Evolutionary conservation across 2,329 filamentous ascomycete species (phyloP).

Genomic region (Botrytis galanthina): DNA sequence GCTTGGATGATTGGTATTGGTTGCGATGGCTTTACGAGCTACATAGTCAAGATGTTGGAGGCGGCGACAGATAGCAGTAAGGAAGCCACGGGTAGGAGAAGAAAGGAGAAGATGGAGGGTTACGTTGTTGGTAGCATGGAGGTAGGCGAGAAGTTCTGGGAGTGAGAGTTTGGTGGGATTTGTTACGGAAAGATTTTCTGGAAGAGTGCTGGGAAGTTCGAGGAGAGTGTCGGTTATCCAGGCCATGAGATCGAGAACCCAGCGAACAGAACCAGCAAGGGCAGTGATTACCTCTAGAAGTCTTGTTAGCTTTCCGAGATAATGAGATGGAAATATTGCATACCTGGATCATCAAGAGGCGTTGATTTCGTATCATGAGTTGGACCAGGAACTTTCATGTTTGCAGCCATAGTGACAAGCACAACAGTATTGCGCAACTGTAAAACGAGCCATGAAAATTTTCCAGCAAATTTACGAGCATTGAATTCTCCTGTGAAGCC

Average conservation of each 20-base stretch:
- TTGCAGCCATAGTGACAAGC: slow-evolving; percentile 64
- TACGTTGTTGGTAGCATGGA: slow-evolving; percentile 55
- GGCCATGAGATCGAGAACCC: slow-evolving; percentile 69
- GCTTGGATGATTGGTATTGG: slow-evolving; percentile 16
- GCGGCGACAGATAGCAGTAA: slow-evolving; percentile 66
- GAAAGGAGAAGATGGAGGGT: slow-evolving; percentile 65
- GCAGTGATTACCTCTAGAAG: slow-evolving; percentile 65
- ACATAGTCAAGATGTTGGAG: slow-evolving; percentile 55
- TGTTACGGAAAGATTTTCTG: slow-evolving; percentile 48
- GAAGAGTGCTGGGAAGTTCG: slow-evolving; percentile 50
- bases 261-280: slow-evolving; percentile 72
- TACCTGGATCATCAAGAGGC: slow-evolving; percentile 63
- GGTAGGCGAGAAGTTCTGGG: slow-evolving; percentile 49
- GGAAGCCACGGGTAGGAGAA: slow-evolving; percentile 70
- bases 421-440: slow-evolving; percentile 71
- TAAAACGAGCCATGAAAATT: slow-evolving; percentile 71
- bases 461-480: slow-evolving; percentile 64
- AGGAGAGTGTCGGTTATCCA: slow-evolving; percentile 62
- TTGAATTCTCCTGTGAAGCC: slow-evolving; percentile 66
- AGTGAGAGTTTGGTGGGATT: slow-evolving; percentile 45
- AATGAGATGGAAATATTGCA: slow-evolving; percentile 24
- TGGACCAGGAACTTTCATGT: slow-evolving; percentile 41
- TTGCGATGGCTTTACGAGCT: slow-evolving; percentile 35
- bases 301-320: background rate
- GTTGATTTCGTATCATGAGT: slow-evolving; percentile 54